A percentile compares a stretch with the other conserved stretches of the same genome.
Conservation (phyloP, 1,139 yeast genomes). For the Pneumocystis oryctolagi region DNA sequence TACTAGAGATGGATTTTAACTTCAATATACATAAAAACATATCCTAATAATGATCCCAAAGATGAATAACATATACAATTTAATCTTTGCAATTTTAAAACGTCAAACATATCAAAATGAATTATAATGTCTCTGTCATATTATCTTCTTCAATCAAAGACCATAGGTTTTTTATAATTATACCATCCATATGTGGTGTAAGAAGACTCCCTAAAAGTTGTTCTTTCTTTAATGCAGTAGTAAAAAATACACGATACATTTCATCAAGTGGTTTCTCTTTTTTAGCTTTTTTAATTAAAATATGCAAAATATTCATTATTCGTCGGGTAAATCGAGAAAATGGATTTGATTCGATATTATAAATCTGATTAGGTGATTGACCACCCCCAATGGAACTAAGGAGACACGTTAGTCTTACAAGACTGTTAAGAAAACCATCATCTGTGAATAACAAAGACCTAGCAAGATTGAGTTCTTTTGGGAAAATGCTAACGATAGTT, state of each 20-base stretch:
- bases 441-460: neutral
- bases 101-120: neutral
- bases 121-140: neutral
- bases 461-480: neutral
- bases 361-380: neutral
- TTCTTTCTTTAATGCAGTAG: neutral
- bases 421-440: neutral
- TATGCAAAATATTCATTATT: slow-evolving; percentile 9
- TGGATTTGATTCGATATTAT: slow-evolving; percentile 9
- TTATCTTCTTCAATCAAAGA: neutral
- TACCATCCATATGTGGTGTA: slow-evolving; percentile 1
- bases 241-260: neutral
- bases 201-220: slow-evolving; percentile 1
- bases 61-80: neutral
- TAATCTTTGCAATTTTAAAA: neutral
- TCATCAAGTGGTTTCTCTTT: neutral
- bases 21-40: neutral
- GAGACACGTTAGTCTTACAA: neutral
- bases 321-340: slow-evolving; percentile 10
- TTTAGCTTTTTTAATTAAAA: slow-evolving; percentile 7
- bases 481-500: neutral
- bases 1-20: neutral
- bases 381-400: slow-evolving; percentile 1
- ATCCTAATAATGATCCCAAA: neutral
- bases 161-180: neutral